Evolutionary conservation across 2,329 filamentous ascomycete species (phyloP).

Genomic region (Paradendryphiella salina): DNA sequence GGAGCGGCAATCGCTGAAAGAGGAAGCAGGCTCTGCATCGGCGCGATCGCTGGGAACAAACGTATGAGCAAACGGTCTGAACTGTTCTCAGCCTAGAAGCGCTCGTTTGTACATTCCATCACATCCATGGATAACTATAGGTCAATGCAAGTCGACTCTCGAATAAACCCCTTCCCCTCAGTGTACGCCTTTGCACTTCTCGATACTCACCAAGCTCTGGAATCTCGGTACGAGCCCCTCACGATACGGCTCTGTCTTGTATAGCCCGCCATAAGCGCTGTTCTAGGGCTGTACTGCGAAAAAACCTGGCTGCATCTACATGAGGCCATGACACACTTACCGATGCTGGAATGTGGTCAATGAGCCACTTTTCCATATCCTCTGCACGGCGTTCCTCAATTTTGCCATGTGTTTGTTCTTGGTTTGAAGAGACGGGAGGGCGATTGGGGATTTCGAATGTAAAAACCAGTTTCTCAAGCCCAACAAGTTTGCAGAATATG

Average conservation of each 20-base stretch:
- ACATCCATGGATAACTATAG: no score
- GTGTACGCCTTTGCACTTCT: no score
- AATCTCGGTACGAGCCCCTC: no score
- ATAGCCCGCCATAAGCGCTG: slow-evolving; percentile 7
- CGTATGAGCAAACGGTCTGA: no score
- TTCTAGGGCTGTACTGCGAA: slow-evolving; percentile 1
- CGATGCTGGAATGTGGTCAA: slow-evolving; percentile 4
- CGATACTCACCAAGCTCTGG: no score
- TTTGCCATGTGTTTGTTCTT: not conserved
- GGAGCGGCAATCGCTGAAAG: no score
- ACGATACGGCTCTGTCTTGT: slow-evolving; percentile 1
- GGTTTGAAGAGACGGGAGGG: not conserved
- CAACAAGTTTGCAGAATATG: not conserved
- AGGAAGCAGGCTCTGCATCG: no score
- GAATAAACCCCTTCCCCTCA: no score
- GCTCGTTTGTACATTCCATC: no score
- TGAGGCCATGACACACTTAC: slow-evolving; percentile 4
- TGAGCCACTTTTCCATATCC: not conserved
- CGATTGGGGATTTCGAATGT: not conserved
- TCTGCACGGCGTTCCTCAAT: not conserved
- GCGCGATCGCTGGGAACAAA: no score
- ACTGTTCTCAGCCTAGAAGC: no score
- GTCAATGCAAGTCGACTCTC: no score
- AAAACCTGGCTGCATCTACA: not conserved
- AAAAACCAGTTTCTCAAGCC: not conserved